phyloP scores from a whole-genome alignment of 2,329 filamentous ascomycete genomes.

The Claviceps maximensis region DNA sequence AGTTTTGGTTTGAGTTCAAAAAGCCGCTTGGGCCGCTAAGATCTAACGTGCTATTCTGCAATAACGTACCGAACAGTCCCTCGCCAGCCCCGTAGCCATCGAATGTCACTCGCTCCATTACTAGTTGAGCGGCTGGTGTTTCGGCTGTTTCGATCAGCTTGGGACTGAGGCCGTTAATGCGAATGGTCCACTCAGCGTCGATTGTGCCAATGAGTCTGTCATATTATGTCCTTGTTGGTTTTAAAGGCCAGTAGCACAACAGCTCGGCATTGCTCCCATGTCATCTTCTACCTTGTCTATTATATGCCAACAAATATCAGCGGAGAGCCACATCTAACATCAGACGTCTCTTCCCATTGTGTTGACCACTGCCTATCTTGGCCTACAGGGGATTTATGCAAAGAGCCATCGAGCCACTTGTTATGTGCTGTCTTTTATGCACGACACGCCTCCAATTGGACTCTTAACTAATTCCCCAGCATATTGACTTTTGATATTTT shows the following conservation, averaged over 20 bases:
- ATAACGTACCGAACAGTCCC: slow-evolving; percentile 2
- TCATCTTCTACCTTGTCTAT: neutral
- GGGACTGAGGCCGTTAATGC: slow-evolving; percentile 7
- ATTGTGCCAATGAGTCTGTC: slow-evolving; percentile 6
- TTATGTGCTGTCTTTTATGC: neutral
- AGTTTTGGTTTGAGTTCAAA: slow-evolving; percentile 4
- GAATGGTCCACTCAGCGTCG: slow-evolving; percentile 8
- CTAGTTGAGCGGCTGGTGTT: slow-evolving; percentile 8
- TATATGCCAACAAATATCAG: slow-evolving; percentile 7
- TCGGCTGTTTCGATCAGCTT: slow-evolving; percentile 11
- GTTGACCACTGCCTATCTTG: neutral
- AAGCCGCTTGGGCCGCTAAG: slow-evolving; percentile 10
- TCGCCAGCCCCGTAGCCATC: slow-evolving; percentile 1
- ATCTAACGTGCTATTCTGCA: slow-evolving; percentile 6
- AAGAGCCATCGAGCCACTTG: neutral
- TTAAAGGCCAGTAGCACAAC: neutral
- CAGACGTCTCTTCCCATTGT: slow-evolving; percentile 2
- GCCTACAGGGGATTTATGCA: neutral
- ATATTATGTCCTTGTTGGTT: neutral
- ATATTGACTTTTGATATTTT: neutral
- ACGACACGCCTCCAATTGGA: neutral
- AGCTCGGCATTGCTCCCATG: neutral
- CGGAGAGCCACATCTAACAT: slow-evolving; percentile 5
- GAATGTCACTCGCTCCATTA: slow-evolving; percentile 1
- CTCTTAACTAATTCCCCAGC: neutral